Evolutionary conservation across 176 grass and related monocot species (phyloP), one percentile per base, ranked within the genome.

Genomic region (Chrysopogon serrulatus): DNA sequence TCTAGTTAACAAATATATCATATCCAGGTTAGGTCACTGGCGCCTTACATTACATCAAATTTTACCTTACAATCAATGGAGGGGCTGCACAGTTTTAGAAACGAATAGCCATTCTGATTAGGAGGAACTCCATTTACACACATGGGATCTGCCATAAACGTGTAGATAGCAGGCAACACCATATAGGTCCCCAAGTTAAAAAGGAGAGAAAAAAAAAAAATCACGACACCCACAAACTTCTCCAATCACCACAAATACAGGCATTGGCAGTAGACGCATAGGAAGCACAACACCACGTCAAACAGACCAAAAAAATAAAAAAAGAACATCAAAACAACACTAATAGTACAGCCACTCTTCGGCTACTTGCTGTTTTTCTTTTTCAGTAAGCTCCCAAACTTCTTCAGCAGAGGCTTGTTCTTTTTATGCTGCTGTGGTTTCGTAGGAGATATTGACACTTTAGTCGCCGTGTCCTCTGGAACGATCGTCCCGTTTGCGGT

Each of bases 321-420:
- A 84, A 81, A 77, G 39, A 76, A 65, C 48, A 88, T 68, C 83
- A 88, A 81, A 83, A 44, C 84, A 89, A 63, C 42, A 85, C 71
- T 80, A 83, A 34, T 85, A 82, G 84, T 83, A 88, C 54, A 32
- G 27, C 36, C 53, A 34, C 80, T 56, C 57, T 84, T 36, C 83
- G 59, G 53, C 85, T 97, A 87, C 89, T 97, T 97, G 74, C 81
- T 94, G 68, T 79, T 97, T 86, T 91, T 98, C 97, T 95, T 99
- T 85, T 94, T 96, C 85, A 99, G 83, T 47, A 99, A 74, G 74
- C 71, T 87, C 15, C 93, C 93, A 88, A 99, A 88, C 85, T 99
- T 99, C 87, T 91, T 89, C 41, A 93, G 76, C 84, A 99, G 87
- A 71, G 97, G 80, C 44, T 83, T 94, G 37, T 92, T 99, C 86